Evolutionary conservation across 2,329 filamentous ascomycete species (phyloP).

Genomic region (Pestalotiopsis sp.): DNA sequence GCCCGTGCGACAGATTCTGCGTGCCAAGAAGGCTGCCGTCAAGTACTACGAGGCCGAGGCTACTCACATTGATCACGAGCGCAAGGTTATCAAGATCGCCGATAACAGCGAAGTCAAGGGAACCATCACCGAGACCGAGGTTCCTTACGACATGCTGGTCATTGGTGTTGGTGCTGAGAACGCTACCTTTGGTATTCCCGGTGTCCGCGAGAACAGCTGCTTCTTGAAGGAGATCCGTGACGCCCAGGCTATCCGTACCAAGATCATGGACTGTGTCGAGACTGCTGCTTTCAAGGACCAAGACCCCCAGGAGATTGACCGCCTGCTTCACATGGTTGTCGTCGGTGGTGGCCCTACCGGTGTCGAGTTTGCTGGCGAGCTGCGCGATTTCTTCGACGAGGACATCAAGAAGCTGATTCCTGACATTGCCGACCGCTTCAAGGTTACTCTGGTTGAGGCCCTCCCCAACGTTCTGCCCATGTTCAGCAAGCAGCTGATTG

Average conservation of each 20-base stretch:
- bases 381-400: conserved; percentile 98
- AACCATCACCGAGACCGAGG: conserved; percentile 78
- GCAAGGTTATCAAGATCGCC: conserved; percentile 84
- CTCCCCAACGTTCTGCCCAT: conserved; percentile 95
- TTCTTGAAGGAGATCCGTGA: conserved; percentile 99
- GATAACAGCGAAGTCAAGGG: conserved; percentile 95
- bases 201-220: conserved; percentile 92
- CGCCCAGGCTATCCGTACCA: conserved; percentile 94
- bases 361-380: conserved; percentile 97
- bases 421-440: conserved; percentile 92
- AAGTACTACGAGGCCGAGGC: conserved; percentile 98
- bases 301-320: conserved; percentile 82
- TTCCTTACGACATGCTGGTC: conserved; percentile 97
- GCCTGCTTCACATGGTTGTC: conserved; percentile 97
- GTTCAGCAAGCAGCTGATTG: conserved; percentile 98
- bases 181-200: conserved; percentile 96
- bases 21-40: conserved; percentile 90
- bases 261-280: conserved; percentile 99
- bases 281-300: conserved; percentile 99
- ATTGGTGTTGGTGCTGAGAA: conserved; percentile 98
- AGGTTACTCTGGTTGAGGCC: conserved; percentile 95
- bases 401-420: conserved; percentile 98
- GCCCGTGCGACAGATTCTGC: conserved; percentile 92
- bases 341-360: conserved; percentile 92
- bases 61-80: conserved; percentile 91